Evolutionary conservation across 2,329 filamentous ascomycete genomes (phyloP), one percentile per base, ranked within the genome.

Genomic region (Beauveria medogensis): DNA sequence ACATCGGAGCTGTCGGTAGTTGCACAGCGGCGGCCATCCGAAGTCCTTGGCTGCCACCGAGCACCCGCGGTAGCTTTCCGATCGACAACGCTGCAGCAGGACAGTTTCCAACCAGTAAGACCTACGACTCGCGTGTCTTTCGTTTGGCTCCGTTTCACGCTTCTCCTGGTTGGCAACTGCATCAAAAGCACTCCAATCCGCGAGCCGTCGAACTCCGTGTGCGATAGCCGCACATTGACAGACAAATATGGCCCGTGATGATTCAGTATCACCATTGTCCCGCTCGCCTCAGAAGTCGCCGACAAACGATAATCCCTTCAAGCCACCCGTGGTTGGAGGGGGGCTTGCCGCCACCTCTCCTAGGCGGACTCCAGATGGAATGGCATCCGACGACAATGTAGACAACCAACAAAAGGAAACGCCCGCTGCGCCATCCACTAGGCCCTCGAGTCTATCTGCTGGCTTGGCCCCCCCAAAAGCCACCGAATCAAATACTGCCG

Each of bases 291-390:
- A 59, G 52, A 55, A 55, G 24, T 22, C 55, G 4, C 68, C 68
- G 10, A 55, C 65, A 54, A 65, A 67, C 34, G 55, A 65, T 55
- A 24, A 61, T 58, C 28, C 64, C 62, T 10, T 64, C 69, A 8
- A 70, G 72, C 47, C 65, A 67, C n/a, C 59, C 64, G 41, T 74
- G 76, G 6, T 77, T 78, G 24, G 71, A 73, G 1, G 71, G 69
- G 16, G 78, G 79, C 22, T 46, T 28, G 53, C 50, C 18, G 50
- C 58, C 41, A 26, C 50, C 8, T 20, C 40, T 20, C 41, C 28
- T 8, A 41, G 26, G 22, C 40, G n/a, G 10, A 18, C 18, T 22
- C 10, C 16, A 6, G 56, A 37, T 5, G 34, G 47, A 22, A 22
- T 28, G 22, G 46, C 34, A 28, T 16, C 16, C 3, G 48, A 41